Base-by-base conservation (phyloP, 225 moss, liverwort and hornwort genomes). In the Takakia lepidozioides region DNA sequence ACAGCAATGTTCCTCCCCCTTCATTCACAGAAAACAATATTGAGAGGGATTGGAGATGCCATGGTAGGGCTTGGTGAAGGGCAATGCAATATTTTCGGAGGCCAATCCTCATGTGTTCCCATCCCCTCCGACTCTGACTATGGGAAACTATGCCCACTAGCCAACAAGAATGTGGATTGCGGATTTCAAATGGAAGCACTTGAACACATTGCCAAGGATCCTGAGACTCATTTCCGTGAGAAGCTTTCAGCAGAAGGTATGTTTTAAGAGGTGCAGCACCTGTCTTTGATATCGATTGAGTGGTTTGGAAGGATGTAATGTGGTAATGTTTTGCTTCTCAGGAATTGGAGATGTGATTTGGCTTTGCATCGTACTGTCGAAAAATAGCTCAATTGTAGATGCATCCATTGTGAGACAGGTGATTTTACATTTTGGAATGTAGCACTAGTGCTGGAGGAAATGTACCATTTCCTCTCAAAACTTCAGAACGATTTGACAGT, bases 61-160 rank as follows among this genome's bases (percentile, higher is more conserved):
- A 48, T 78, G 50, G 83, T 76, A 20, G 74, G 64, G 62, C 42
- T 61, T 35, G 86, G 67, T 40, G 83, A 88, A 46, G 83, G 79
- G 38, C 83, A 63, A 24, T 93, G 93, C 56, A 93, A 93, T 64
- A 76, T 93, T 27, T 93, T 93, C 66, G 93, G 86, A 57, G 93
- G 89, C 51, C 27, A 54, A 22, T 64, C 48, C 38, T 72, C 86
- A 29, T 93, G 93, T 75, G 67, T 79, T 54, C 22, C 76, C 41
- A 27, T 93, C 32, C 89, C 93, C 11, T 66, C 63, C 46, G 66
- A 73, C 49, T 86, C 89, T 13, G 86, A 93, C 60, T 89, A 89
- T 61, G 83, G 71, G 49, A 84, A 43, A 66, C 46, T 78, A 38
- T 93, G 93, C 58, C 40, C 58, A 20, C 17, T 69, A 51, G 67